These are phyloP conservation scores for Myxozyma lipomycoides DNA, from an alignment of 805 yeast species.

Conservation along the genomic window DNA sequence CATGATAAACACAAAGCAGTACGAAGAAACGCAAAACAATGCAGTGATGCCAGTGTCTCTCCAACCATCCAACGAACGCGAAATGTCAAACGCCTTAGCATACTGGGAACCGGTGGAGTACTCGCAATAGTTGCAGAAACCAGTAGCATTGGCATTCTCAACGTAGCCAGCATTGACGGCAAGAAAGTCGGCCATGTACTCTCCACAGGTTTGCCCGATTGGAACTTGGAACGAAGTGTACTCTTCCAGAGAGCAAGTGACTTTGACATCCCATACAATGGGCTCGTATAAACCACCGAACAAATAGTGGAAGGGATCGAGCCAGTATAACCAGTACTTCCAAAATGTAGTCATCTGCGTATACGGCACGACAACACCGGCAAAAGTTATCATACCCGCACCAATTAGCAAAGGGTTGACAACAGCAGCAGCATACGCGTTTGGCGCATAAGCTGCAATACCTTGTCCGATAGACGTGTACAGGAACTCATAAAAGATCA, in stretches of 20 bases:
- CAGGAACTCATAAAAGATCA: slow-evolving; percentile 46
- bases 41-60: slow-evolving; percentile 57
- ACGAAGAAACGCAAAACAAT: background rate
- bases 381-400: slow-evolving; percentile 57
- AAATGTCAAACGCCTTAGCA: too few species aligned
- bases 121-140: slow-evolving; percentile 27
- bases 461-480: slow-evolving; percentile 56
- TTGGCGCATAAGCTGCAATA: slow-evolving; percentile 55
- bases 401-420: slow-evolving; percentile 54
- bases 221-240: slow-evolving; percentile 52
- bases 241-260: slow-evolving; percentile 50
- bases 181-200: slow-evolving; percentile 3
- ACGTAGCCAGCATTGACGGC: slow-evolving; percentile 1
- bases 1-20: slow-evolving; percentile 1
- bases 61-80: too few species aligned
- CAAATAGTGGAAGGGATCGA: slow-evolving; percentile 67
- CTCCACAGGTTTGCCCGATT: slow-evolving; percentile 55
- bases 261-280: slow-evolving; percentile 49
- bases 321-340: slow-evolving; percentile 78
- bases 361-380: slow-evolving; percentile 64
- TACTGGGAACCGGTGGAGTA: slow-evolving; percentile 22
- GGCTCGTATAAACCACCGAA: slow-evolving; percentile 52
- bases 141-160: slow-evolving; percentile 28
- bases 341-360: slow-evolving; percentile 71
- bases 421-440: slow-evolving; percentile 63